Percentiles rank a stretch among this genome's conserved stretches.
Conservation (phyloP, 306 rosid genomes). For the Vigna angularis region DNA sequence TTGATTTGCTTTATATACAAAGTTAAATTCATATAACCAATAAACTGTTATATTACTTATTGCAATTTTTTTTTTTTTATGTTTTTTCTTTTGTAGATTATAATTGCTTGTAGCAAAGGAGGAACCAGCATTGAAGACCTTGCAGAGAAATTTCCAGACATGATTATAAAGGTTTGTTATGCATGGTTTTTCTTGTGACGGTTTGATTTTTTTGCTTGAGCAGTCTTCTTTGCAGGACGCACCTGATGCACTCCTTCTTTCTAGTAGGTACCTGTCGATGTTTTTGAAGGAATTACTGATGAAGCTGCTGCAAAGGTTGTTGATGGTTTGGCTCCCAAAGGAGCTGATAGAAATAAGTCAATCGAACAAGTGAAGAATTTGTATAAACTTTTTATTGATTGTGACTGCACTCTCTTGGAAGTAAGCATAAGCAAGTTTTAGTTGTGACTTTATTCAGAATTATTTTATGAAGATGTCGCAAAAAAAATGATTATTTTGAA, state of each 20-base stretch:
- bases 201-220: slow-evolving; percentile 16
- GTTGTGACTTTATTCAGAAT: slow-evolving; percentile 15
- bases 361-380: slow-evolving; percentile 99
- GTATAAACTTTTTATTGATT: slow-evolving; percentile 77
- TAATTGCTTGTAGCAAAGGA: slow-evolving; percentile 95
- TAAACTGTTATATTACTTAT: slow-evolving; percentile 24
- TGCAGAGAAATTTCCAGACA: slow-evolving; percentile 96
- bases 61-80: slow-evolving; percentile 13
- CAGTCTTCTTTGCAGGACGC: slow-evolving; percentile 33
- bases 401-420: slow-evolving; percentile 97
- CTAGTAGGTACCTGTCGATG: slow-evolving; percentile 90
- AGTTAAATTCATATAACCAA: slow-evolving; percentile 22
- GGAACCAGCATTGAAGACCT: slow-evolving; percentile 99
- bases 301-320: slow-evolving; percentile 96
- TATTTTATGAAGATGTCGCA: slow-evolving; percentile 14
- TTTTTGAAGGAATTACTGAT: slow-evolving; percentile 89
- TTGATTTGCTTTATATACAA: slow-evolving; percentile 23
- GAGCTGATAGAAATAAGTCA: slow-evolving; percentile 71
- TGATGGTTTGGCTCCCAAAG: slow-evolving; percentile 94
- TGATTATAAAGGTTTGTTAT: slow-evolving; percentile 78
- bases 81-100: slow-evolving; percentile 67
- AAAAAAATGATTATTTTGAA: slow-evolving; percentile 37
- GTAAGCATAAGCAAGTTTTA: slow-evolving; percentile 60
- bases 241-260: slow-evolving; percentile 44
- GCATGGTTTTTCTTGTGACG: slow-evolving; percentile 39